Evolutionary conservation across 2,329 filamentous ascomycete genomes (phyloP).

Genomic region (Colletotrichum sp.): DNA sequence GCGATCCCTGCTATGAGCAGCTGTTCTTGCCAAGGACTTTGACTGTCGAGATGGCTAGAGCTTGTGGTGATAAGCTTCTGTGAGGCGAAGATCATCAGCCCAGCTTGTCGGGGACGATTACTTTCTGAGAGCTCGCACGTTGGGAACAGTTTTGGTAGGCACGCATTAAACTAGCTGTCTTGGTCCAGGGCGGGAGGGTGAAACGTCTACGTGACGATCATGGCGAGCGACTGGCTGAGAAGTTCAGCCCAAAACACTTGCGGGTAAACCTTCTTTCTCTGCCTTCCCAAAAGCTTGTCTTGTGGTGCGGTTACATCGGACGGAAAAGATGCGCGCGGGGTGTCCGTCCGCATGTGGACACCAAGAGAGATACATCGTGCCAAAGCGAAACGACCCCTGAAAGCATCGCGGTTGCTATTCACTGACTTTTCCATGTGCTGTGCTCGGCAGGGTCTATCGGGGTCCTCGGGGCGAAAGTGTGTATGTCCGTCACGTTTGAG

Average conservation of each 20-base stretch:
- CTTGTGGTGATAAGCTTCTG: not conserved
- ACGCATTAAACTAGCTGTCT: not conserved
- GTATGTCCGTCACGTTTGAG: not conserved
- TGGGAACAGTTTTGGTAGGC: not conserved
- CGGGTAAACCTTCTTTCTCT: conserved; percentile 9
- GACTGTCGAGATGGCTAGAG: not conserved
- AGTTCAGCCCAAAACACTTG: conserved; percentile 3
- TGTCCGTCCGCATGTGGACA: not conserved
- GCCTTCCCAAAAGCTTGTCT: not conserved
- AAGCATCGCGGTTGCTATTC: not conserved
- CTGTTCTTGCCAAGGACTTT: conserved; percentile 1
- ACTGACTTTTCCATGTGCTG: not conserved
- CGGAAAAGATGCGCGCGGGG: not conserved
- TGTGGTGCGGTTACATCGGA: not conserved
- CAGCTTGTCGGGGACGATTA: not conserved
- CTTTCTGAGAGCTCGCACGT: not conserved
- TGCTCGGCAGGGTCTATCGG: not conserved
- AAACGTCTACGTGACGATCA: conserved; percentile 6
- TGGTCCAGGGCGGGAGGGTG: not conserved
- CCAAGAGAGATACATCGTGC: not conserved
- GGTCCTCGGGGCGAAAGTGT: not conserved
- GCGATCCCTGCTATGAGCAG: not conserved
- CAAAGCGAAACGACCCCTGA: not conserved
- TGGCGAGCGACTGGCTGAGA: not conserved
- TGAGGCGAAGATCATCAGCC: not conserved